These are phyloP conservation scores for Puccinia novopanici DNA, from an alignment of 1,284 basidiomycete genomes.

Conservation along the genomic window DNA sequence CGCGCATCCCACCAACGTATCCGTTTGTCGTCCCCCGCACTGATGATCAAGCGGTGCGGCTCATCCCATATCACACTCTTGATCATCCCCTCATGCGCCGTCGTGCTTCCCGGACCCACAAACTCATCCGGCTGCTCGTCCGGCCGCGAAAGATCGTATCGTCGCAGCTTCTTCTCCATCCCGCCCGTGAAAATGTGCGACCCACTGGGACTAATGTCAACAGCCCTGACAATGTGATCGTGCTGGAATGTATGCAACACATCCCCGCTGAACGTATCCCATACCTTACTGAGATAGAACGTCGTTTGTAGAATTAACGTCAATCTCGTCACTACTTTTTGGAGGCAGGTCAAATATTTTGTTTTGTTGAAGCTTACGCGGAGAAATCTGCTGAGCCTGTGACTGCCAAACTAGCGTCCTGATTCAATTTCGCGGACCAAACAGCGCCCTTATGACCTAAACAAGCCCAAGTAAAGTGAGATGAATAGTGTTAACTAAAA, in stretches of 20 bases:
- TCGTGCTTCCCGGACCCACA: not conserved
- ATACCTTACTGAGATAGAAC: slow-evolving; percentile 73
- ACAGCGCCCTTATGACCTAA: slow-evolving; percentile 93
- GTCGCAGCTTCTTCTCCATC: slow-evolving; percentile 93
- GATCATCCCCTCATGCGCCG: slow-evolving; percentile 77
- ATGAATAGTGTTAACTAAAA: not conserved
- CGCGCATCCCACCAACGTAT: slow-evolving; percentile 97
- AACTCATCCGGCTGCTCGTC: slow-evolving; percentile 48
- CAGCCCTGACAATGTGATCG: slow-evolving; percentile 94
- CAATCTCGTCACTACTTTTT: not conserved
- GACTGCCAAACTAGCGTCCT: slow-evolving; percentile 71
- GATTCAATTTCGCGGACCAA: slow-evolving; percentile 91
- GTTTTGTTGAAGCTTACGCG: slow-evolving; percentile 68
- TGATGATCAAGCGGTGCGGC: slow-evolving; percentile 75
- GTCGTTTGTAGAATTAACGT: not conserved
- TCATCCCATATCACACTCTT: slow-evolving; percentile 92
- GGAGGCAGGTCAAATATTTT: not conserved
- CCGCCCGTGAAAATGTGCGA: slow-evolving; percentile 83
- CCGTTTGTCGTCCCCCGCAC: slow-evolving; percentile 85
- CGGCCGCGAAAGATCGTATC: slow-evolving; percentile 78
- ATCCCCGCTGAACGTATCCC: slow-evolving; percentile 90
- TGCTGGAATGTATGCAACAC: slow-evolving; percentile 89
- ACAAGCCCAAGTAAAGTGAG: not conserved
- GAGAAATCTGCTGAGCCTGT: slow-evolving; percentile 97
- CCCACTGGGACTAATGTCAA: slow-evolving; percentile 74